Conservation (phyloP, 805 yeast genomes). For the Sporopachydermia lactativora region DNA sequence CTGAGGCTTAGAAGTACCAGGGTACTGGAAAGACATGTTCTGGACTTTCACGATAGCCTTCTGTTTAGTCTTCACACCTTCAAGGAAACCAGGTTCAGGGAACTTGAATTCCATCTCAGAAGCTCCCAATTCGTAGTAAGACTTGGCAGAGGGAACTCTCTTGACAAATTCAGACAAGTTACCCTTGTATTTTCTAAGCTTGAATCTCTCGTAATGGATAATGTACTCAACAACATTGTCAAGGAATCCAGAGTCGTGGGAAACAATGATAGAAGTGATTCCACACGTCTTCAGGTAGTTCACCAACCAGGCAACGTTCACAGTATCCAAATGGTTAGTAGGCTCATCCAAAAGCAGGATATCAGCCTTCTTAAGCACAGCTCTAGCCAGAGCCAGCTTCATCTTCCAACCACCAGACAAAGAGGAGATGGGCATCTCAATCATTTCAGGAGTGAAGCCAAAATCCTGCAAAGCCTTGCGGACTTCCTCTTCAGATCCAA, state of each 20-base stretch:
- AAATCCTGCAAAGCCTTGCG: slow-evolving; percentile 59
- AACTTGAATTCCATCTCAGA: slow-evolving; percentile 91
- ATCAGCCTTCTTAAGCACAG: slow-evolving; percentile 85
- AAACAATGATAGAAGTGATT: slow-evolving; percentile 94
- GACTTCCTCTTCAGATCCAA: slow-evolving; percentile 52
- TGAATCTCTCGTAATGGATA: slow-evolving; percentile 99
- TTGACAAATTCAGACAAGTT: slow-evolving; percentile 97
- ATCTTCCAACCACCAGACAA: slow-evolving; percentile 95
- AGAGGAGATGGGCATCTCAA: slow-evolving; percentile 68
- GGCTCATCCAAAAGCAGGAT: slow-evolving; percentile 98
- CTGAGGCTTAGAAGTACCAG: slow-evolving; percentile 97
- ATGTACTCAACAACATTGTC: slow-evolving; percentile 96
- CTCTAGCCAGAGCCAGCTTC: slow-evolving; percentile 88
- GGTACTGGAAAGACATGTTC: slow-evolving; percentile 98
- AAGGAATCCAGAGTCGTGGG: slow-evolving; percentile 99
- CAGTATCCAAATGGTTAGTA: slow-evolving; percentile 99
- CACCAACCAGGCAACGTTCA: slow-evolving; percentile 98
- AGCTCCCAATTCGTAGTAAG: slow-evolving; percentile 97
- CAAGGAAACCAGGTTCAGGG: slow-evolving; percentile 99
- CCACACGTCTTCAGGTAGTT: slow-evolving; percentile 98
- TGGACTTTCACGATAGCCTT: slow-evolving; percentile 98
- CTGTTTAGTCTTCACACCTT: slow-evolving; percentile 99
- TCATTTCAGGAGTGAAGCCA: slow-evolving; percentile 73
- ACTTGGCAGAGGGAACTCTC: slow-evolving; percentile 97
- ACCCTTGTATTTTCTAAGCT: slow-evolving; percentile 99